These are phyloP conservation scores for Penicillium odoratum DNA, from an alignment of 495 filamentous ascomycete species.

Conservation along the genomic window DNA sequence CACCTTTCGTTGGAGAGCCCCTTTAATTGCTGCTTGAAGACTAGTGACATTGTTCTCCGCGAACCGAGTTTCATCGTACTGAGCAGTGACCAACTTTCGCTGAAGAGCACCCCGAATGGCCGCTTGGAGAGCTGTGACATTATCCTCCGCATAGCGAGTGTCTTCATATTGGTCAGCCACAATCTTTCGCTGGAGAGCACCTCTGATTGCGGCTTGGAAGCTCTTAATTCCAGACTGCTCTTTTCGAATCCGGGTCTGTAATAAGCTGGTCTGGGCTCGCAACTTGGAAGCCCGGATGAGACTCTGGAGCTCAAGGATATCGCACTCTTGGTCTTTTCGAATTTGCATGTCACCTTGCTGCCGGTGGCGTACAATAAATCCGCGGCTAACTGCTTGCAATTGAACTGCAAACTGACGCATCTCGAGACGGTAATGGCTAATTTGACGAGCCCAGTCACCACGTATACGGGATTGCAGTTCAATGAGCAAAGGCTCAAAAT, in stretches of 20 bases:
- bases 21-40: slow-evolving; percentile 73
- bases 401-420: slow-evolving; percentile 75
- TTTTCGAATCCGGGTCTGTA: slow-evolving; percentile 60
- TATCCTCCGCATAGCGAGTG: slow-evolving; percentile 43
- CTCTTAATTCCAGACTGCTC: slow-evolving; percentile 57
- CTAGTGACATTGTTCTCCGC: slow-evolving; percentile 51
- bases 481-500: slow-evolving; percentile 72
- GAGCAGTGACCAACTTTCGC: slow-evolving; percentile 45
- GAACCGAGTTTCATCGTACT: slow-evolving; percentile 48
- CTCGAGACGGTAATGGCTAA: slow-evolving; percentile 72
- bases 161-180: slow-evolving; percentile 48
- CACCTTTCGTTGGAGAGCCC: slow-evolving; percentile 51
- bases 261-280: slow-evolving; percentile 63
- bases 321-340: slow-evolving; percentile 68
- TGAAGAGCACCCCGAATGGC: slow-evolving; percentile 62
- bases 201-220: slow-evolving; percentile 62
- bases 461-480: slow-evolving; percentile 83
- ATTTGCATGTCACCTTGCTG: slow-evolving; percentile 59
- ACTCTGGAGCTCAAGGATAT: slow-evolving; percentile 81
- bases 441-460: slow-evolving; percentile 75
- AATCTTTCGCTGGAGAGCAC: slow-evolving; percentile 51
- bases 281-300: slow-evolving; percentile 75
- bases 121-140: slow-evolving; percentile 69
- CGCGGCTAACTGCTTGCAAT: slow-evolving; percentile 77
- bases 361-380: slow-evolving; percentile 70